Percentiles rank a stretch among this genome's conserved stretches.
Evolutionary conservation across 2,329 filamentous ascomycete species (phyloP).

Genomic region (Cyclaneusma minus): DNA sequence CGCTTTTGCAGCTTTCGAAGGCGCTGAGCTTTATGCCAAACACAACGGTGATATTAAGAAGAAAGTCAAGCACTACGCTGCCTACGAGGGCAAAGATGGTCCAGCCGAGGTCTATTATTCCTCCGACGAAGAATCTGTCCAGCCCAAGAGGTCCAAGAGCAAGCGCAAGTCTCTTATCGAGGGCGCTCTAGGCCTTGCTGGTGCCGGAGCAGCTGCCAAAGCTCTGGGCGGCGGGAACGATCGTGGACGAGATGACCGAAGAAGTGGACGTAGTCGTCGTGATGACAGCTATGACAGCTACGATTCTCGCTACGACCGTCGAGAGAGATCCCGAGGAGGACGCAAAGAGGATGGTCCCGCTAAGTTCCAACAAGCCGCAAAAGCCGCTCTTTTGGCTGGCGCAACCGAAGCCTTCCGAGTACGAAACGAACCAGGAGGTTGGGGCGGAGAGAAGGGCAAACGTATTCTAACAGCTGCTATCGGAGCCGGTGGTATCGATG

Average conservation of each 20-base stretch:
- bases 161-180: conserved; percentile 50
- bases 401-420: conserved; percentile 86
- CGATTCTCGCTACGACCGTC: conserved; percentile 27
- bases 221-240: conserved; percentile 35
- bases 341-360: conserved; percentile 33
- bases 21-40: conserved; percentile 47
- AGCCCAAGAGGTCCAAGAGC: conserved; percentile 33
- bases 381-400: conserved; percentile 78
- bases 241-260: conserved; percentile 26
- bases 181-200: conserved; percentile 44
- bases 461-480: conserved; percentile 77
- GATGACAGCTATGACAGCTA: conserved; percentile 22
- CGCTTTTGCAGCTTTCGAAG: conserved; percentile 47
- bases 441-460: conserved; percentile 84
- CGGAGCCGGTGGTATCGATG: conserved; percentile 75
- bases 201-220: conserved; percentile 45
- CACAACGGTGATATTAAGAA: conserved; percentile 21
- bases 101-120: conserved; percentile 36
- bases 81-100: conserved; percentile 38
- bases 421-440: conserved; percentile 75
- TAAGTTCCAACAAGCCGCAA: conserved; percentile 73
- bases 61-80: conserved; percentile 35
- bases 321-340: conserved; percentile 31
- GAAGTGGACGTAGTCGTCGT: conserved; percentile 22
- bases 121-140: conserved; percentile 35